Conservation (phyloP, 164 flowering plant genomes). For the Umbilicus rupestris region DNA sequence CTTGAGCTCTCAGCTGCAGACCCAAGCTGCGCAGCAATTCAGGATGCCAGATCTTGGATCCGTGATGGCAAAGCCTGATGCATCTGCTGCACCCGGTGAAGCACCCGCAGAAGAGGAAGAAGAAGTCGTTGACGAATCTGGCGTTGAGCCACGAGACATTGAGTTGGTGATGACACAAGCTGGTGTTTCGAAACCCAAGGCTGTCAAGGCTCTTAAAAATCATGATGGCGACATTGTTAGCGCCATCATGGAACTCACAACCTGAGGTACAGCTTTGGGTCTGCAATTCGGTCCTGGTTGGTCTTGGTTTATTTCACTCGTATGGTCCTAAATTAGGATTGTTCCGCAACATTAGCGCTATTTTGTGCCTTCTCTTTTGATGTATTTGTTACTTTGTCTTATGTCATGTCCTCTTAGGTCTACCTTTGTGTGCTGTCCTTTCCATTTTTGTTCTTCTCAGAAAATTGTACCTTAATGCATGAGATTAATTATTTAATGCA, state of each 20-base stretch:
- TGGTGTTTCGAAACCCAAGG: constrained; percentile 71
- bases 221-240: constrained; percentile 73
- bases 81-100: constrained; percentile 27
- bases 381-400: no score
- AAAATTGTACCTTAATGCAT: no score
- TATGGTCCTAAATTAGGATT: no score
- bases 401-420: no score
- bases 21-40: constrained; percentile 7
- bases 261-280: constrained; percentile 19
- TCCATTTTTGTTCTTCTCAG: no score
- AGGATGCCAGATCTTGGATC: constrained; percentile 14
- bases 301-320: not conserved
- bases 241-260: constrained; percentile 93
- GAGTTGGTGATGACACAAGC: constrained; percentile 91
- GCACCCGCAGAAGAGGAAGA: constrained; percentile 61
- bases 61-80: constrained; percentile 46
- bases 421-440: no score
- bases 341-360: no score
- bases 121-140: constrained; percentile 80
- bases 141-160: constrained; percentile 72
- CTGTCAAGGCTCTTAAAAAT: constrained; percentile 73
- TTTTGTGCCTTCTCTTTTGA: no score
- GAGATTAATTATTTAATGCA: no score
- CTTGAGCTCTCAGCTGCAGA: constrained; percentile 9
- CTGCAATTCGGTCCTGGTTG: not conserved